Conservation (phyloP, 2,329 filamentous ascomycete genomes). For the Colletotrichum incanum region DNA sequence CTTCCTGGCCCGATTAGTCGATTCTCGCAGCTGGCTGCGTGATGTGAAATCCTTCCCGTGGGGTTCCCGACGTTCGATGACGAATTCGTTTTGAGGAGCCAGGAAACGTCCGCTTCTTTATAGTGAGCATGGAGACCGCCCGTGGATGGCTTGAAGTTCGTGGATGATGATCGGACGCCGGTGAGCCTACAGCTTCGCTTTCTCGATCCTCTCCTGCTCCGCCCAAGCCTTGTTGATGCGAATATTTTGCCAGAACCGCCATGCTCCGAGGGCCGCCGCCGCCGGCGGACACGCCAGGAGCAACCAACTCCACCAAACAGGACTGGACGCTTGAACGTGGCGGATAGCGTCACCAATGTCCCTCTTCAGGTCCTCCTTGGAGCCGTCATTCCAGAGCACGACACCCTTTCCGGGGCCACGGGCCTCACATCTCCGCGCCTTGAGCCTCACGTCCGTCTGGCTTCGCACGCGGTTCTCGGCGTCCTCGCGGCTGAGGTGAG, state of each 20-base stretch:
- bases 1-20: neutral
- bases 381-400: conserved; percentile 92
- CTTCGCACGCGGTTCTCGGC: conserved; percentile 88
- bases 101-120: neutral
- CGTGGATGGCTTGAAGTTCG: neutral
- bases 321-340: conserved; percentile 75
- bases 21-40: neutral
- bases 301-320: conserved; percentile 87
- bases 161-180: neutral
- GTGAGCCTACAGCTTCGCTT: conserved; percentile 58
- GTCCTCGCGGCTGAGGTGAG: conserved; percentile 86
- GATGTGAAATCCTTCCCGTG: neutral
- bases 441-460: conserved; percentile 88
- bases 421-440: conserved; percentile 82
- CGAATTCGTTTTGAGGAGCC: neutral
- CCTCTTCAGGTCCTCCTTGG: conserved; percentile 76
- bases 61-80: neutral
- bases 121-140: neutral
- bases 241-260: conserved; percentile 81
- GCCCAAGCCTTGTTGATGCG: conserved; percentile 81
- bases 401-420: conserved; percentile 77
- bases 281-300: conserved; percentile 81
- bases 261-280: conserved; percentile 77
- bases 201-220: conserved; percentile 65
- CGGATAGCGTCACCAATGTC: conserved; percentile 78